Percentiles rank a stretch among this genome's conserved stretches.
Conservation (phyloP, 345 rosid species). For the Durio zibethinus region DNA sequence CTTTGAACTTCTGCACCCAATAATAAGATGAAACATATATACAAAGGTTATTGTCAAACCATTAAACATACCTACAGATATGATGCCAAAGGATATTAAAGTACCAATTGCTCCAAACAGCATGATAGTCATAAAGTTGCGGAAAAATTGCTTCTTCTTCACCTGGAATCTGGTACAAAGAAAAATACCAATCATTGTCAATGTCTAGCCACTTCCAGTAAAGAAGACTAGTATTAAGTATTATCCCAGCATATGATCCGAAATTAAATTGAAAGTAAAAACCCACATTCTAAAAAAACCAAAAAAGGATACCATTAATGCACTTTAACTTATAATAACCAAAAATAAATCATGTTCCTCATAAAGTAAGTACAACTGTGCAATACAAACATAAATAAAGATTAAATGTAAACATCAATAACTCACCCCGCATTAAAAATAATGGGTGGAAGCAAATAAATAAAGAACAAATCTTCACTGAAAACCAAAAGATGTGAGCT, state of each 20-base stretch:
- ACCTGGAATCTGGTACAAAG: constrained; percentile 73
- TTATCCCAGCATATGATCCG: background rate
- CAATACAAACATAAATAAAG: background rate
- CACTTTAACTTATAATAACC: background rate
- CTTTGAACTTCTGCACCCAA: background rate
- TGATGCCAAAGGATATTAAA: constrained; percentile 75
- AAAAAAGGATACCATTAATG: background rate
- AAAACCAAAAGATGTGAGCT: constrained; percentile 82
- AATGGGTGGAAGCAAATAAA: constrained; percentile 96
- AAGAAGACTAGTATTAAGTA: background rate
- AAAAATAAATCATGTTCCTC: background rate
- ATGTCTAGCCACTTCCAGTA: background rate
- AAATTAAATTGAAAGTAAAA: background rate
- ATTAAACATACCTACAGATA: constrained; percentile 59
- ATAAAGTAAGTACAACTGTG: background rate
- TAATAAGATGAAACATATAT: background rate
- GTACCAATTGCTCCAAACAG: constrained; percentile 95
- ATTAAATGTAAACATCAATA: background rate
- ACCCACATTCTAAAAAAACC: background rate
- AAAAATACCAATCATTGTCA: constrained; percentile 5
- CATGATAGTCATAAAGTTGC: constrained; percentile 92
- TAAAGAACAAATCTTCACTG: constrained; percentile 96
- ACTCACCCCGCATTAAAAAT: constrained; percentile 95
- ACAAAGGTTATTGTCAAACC: background rate
- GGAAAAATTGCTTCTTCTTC: constrained; percentile 98